Base-by-base conservation (phyloP, 2,329 filamentous ascomycete genomes). In the Meredithiella fracta region DNA sequence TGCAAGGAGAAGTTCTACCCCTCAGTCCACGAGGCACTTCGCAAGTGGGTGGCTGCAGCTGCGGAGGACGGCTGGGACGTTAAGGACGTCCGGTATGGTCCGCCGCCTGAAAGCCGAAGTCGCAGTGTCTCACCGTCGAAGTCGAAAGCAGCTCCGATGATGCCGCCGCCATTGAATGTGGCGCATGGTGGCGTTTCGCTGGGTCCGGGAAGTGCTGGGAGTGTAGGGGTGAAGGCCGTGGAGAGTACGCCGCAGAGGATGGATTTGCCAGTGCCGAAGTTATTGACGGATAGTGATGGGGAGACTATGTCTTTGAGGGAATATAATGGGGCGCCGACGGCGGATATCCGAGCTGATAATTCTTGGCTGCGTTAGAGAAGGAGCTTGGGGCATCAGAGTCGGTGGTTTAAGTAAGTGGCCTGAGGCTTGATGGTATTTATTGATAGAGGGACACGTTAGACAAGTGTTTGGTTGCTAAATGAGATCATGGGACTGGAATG, bases 1-100 rank as follows among this genome's bases (percentile, higher is more conserved):
- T 97, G 91, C 73, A 98, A 97, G 67, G 90, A 96, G 68, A 97
- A 97, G 67, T 95, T 97, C 67, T 97, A 98, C 66, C 85, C 86
- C 1, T 82, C 85, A 51, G 86, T 98, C 3, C 92, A 98, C 66
- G 87, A 91, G 62, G 88, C 83, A 1, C 73, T 97, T 60, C 81
- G 85, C 55, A 90, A 86, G 5, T 98, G 91, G 90, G 85, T 96
- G 17, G 83, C 83, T 0, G 92, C 91, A 0, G 90, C 88, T 0
- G 76, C 74, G 26, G 89, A 90, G 59, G 92, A 98, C 67, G 86
- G 80, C 49, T 98, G 92, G 91, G 80, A 88, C 53, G 83, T 89
- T 47, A 76, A 77, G 54, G 82, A 85, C 63, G 90, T 97, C 23
- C 76, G 90, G 54, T 87, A 84, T 67, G 86, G 86, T 0, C 82